phyloP scores from a whole-genome alignment of 2,329 filamentous ascomycete genomes.

The Calonectria pseudoreteaudii region DNA sequence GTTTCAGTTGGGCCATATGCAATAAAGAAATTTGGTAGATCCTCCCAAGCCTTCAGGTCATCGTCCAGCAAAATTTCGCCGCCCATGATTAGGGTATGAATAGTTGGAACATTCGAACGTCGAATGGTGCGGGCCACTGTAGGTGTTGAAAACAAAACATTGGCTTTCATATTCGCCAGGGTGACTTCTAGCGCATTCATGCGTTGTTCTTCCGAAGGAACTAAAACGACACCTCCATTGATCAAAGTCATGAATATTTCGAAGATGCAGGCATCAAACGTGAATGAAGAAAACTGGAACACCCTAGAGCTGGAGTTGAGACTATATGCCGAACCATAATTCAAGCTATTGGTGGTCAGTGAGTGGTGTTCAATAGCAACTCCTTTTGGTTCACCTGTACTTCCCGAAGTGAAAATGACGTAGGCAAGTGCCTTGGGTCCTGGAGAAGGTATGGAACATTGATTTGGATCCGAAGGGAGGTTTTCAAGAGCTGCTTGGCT shows the following conservation, averaged over 20 bases:
- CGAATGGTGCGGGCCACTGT: neutral
- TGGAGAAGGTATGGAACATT: slow-evolving; percentile 4
- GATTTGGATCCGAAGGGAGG: too few relatives aligned
- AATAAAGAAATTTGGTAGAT: slow-evolving; percentile 14
- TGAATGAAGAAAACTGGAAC: slow-evolving; percentile 24
- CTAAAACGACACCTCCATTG: slow-evolving; percentile 25
- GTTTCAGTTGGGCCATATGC: slow-evolving; percentile 33
- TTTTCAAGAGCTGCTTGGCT: too few relatives aligned
- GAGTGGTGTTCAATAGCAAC: slow-evolving; percentile 30
- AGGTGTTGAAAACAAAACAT: neutral
- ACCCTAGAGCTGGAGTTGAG: neutral
- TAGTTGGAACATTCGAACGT: neutral
- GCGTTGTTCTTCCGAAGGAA: slow-evolving; percentile 13
- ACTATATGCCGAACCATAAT: neutral
- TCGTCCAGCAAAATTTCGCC: neutral
- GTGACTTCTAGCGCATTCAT: neutral
- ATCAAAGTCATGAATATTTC: slow-evolving; percentile 25
- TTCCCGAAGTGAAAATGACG: slow-evolving; percentile 42
- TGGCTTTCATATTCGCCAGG: neutral
- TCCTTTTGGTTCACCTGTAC: slow-evolving; percentile 42
- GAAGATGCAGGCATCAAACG: slow-evolving; percentile 24
- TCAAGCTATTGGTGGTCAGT: neutral
- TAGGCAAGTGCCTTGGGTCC: slow-evolving; percentile 3
- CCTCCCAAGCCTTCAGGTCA: slow-evolving; percentile 25
- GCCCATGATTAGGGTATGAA: neutral